These are phyloP conservation scores for Mortierella sp. DNA, from an alignment of 371 early-diverging fungal genomes.

Conservation along the genomic window DNA sequence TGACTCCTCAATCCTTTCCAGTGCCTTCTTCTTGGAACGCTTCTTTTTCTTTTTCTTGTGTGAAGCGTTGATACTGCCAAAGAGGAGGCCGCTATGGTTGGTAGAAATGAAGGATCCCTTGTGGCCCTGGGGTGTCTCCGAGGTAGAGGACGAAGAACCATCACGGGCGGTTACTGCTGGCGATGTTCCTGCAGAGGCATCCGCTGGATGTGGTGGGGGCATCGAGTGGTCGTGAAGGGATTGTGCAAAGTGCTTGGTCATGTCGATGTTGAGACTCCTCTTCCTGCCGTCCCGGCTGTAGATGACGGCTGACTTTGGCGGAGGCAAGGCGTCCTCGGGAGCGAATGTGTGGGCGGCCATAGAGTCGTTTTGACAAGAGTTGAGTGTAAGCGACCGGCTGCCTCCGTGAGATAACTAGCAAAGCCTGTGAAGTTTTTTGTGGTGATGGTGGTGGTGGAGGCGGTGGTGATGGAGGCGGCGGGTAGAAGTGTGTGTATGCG, in stretches of 20 bases:
- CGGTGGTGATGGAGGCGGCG: neutral
- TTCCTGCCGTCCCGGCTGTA: conserved; percentile 63
- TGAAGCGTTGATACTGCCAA: conserved; percentile 21
- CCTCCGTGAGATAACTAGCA: neutral
- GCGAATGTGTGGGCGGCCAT: conserved; percentile 59
- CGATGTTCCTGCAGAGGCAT: conserved; percentile 10
- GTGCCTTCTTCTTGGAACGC: conserved; percentile 42
- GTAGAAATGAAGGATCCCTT: conserved; percentile 14
- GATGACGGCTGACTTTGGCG: conserved; percentile 62
- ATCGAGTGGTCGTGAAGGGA: conserved; percentile 35
- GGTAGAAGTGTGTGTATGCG: neutral
- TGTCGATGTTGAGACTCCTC: conserved; percentile 60
- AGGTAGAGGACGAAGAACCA: neutral
- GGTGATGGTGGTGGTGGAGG: neutral
- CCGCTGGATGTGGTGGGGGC: conserved; percentile 19
- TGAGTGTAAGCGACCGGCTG: neutral
- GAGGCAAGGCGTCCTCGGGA: conserved; percentile 54
- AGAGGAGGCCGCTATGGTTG: conserved; percentile 14
- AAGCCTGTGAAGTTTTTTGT: conserved; percentile 4
- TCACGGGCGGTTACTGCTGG: conserved; percentile 4
- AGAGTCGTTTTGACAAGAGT: conserved; percentile 2
- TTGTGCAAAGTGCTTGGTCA: conserved; percentile 47
- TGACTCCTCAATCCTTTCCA: conserved; percentile 45
- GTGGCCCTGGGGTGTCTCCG: neutral
- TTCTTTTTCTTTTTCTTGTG: conserved; percentile 60